Evolutionary conservation across 2,329 filamentous ascomycete genomes (phyloP).

Genomic region (Botrytis fragariae): DNA sequence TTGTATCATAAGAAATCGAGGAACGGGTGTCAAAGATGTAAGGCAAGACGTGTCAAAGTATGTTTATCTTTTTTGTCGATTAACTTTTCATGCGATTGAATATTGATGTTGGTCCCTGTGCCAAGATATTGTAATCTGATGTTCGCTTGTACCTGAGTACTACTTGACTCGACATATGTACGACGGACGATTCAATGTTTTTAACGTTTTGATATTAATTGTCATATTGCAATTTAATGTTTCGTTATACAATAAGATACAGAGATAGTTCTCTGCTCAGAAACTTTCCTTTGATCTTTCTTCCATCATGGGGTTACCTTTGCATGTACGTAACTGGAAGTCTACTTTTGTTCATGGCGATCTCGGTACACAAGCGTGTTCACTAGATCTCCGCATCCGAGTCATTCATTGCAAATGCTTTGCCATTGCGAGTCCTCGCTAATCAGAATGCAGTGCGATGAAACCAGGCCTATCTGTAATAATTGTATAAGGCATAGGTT

Average conservation of each 20-base stretch:
- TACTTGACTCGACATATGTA: slow-evolving; percentile 2
- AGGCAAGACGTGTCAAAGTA: slow-evolving; percentile 38
- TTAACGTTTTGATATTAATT: not conserved
- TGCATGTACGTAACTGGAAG: not conserved
- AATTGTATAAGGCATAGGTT: slow-evolving; percentile 27
- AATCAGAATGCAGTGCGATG: slow-evolving; percentile 24
- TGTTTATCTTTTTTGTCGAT: slow-evolving; percentile 20
- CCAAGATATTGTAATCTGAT: not conserved
- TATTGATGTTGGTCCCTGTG: not conserved
- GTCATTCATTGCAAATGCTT: not conserved
- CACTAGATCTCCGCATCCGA: not conserved
- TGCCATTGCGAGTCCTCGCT: not conserved
- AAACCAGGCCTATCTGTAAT: slow-evolving; percentile 24
- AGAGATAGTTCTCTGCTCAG: slow-evolving; percentile 6
- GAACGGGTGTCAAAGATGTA: slow-evolving; percentile 37
- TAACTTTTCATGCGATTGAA: not conserved
- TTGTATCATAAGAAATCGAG: slow-evolving; percentile 40
- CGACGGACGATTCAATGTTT: not conserved
- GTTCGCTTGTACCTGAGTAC: slow-evolving; percentile 9
- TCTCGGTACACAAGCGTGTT: not conserved
- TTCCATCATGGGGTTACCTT: not conserved
- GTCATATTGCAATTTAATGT: not conserved
- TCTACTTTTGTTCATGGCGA: not conserved
- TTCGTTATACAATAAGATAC: not conserved
- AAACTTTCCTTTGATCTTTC: not conserved